Evolutionary conservation across 1,284 basidiomycete species (phyloP).

Genomic region (Retiboletus flavoniger): DNA sequence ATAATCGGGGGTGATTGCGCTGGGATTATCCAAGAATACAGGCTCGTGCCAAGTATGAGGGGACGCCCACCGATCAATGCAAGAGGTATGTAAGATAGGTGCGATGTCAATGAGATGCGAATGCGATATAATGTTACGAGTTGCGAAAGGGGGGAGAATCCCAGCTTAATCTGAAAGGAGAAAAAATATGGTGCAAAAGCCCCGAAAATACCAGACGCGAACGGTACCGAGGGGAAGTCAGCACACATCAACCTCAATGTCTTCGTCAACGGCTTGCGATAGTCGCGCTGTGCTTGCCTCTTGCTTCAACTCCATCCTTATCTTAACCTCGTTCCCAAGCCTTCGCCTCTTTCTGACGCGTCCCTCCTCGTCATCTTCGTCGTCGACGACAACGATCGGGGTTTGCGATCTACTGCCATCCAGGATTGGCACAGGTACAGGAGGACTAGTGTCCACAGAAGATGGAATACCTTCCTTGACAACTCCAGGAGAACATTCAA

Average conservation of each 20-base stretch:
- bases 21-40: conserved; percentile 25
- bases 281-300: conserved; percentile 1
- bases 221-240: conserved; percentile 10
- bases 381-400: conserved; percentile 54
- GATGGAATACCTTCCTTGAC: conserved; percentile 21
- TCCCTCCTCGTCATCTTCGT: conserved; percentile 54
- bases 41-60: conserved; percentile 5
- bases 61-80: conserved; percentile 11
- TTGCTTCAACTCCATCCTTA: neutral
- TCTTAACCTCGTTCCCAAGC: conserved; percentile 16
- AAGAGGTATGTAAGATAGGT: conserved; percentile 25
- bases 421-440: conserved; percentile 30
- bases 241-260: conserved; percentile 31
- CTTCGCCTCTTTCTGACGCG: conserved; percentile 55
- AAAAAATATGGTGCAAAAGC: conserved; percentile 5
- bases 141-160: conserved; percentile 3
- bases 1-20: conserved; percentile 1
- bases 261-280: conserved; percentile 26
- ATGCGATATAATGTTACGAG: conserved; percentile 19
- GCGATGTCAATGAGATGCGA: conserved; percentile 18
- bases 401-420: conserved; percentile 37
- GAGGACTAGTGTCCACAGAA: conserved; percentile 16
- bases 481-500: conserved; percentile 4
- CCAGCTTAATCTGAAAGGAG: conserved; percentile 1
- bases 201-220: neutral